phyloP scores from a whole-genome alignment of 768 basidiomycete species.

The Ramaria rubella region DNA sequence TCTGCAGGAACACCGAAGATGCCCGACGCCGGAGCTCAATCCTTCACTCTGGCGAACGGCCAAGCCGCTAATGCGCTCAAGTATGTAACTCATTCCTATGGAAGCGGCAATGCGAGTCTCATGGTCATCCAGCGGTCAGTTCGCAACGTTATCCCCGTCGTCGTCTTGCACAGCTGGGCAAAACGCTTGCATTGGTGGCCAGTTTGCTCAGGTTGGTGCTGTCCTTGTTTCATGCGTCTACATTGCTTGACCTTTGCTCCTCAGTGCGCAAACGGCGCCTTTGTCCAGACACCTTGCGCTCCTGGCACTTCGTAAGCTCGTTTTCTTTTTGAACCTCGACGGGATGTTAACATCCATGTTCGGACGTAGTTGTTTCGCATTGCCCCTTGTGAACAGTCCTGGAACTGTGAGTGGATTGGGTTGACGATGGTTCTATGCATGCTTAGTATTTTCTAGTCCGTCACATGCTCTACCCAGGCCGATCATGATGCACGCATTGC shows the following conservation, averaged over 20 bases:
- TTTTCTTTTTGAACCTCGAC: neutral
- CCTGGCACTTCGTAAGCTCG: neutral
- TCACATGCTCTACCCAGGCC: constrained; percentile 44
- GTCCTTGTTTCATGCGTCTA: neutral
- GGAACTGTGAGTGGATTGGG: constrained; percentile 30
- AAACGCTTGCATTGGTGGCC: constrained; percentile 38
- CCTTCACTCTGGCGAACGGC: constrained; percentile 40
- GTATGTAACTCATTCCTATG: neutral
- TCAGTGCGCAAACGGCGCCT: neutral
- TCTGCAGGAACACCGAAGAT: neutral
- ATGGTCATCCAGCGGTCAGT: constrained; percentile 25
- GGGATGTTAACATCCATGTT: neutral
- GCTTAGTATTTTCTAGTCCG: constrained; percentile 14
- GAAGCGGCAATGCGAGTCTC: neutral
- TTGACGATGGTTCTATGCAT: neutral
- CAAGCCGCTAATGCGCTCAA: constrained; percentile 46
- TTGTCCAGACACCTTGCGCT: constrained; percentile 7
- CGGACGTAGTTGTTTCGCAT: constrained; percentile 27
- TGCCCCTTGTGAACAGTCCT: constrained; percentile 43
- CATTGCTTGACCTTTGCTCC: neutral
- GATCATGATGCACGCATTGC: constrained; percentile 15
- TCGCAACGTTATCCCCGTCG: constrained; percentile 37
- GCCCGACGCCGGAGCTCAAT: neutral
- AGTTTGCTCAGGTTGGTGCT: constrained; percentile 39
- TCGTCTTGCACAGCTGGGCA: constrained; percentile 43